phyloP scores from a whole-genome alignment of 768 basidiomycete genomes.

The Suillus variegatus region DNA sequence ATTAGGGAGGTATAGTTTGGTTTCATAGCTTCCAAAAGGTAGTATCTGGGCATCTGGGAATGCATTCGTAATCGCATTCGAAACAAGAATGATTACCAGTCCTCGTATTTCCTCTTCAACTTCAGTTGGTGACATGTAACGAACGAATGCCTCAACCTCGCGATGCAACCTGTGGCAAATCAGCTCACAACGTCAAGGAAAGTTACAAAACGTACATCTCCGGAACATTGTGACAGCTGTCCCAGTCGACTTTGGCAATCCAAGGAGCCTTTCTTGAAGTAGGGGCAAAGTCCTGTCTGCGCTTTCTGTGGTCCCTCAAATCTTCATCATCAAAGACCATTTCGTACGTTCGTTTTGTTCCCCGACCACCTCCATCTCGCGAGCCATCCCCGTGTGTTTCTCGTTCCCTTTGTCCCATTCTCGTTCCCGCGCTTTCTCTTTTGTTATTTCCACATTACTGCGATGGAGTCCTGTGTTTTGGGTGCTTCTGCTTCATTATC shows the following conservation, averaged over 20 bases:
- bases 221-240: slow-evolving; percentile 72
- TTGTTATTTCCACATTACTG: slow-evolving; percentile 21
- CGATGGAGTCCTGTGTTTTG: slow-evolving; percentile 12
- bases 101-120: slow-evolving; percentile 85
- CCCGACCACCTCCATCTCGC: slow-evolving; percentile 14
- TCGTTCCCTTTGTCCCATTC: slow-evolving; percentile 43
- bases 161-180: slow-evolving; percentile 64
- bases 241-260: slow-evolving; percentile 71
- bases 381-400: slow-evolving; percentile 24
- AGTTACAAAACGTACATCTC: slow-evolving; percentile 65
- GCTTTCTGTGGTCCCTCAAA: slow-evolving; percentile 36
- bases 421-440: slow-evolving; percentile 29
- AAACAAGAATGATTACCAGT: slow-evolving; percentile 69
- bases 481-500: slow-evolving; percentile 18
- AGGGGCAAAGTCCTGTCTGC: slow-evolving; percentile 52
- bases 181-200: slow-evolving; percentile 13
- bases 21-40: slow-evolving; percentile 93
- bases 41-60: slow-evolving; percentile 82
- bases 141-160: slow-evolving; percentile 83
- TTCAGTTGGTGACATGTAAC: slow-evolving; percentile 85
- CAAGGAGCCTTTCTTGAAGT: slow-evolving; percentile 65
- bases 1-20: slow-evolving; percentile 88
- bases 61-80: slow-evolving; percentile 55
- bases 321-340: slow-evolving; percentile 46
- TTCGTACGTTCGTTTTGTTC: slow-evolving; percentile 50